These are phyloP conservation scores for Verbena officinalis DNA, from an alignment of 257 asterid genomes.

Conservation along the genomic window DNA sequence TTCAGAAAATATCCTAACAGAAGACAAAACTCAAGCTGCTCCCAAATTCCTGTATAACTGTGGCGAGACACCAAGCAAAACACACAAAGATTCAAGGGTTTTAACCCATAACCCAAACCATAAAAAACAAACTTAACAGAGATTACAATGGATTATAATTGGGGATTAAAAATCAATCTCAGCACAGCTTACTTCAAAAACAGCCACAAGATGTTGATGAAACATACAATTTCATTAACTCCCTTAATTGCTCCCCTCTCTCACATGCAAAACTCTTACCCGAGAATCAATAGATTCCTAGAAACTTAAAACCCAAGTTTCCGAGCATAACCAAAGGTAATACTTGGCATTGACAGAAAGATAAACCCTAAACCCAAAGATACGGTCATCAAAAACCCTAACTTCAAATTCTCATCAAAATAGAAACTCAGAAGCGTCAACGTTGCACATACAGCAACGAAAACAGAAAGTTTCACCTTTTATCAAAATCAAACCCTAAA, in stretches of 20 bases:
- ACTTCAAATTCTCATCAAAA: background rate
- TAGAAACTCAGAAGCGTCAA: background rate
- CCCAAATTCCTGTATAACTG: too few species aligned
- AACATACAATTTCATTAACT: too few species aligned
- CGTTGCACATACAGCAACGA: background rate
- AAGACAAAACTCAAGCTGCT: background rate
- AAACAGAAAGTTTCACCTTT: background rate
- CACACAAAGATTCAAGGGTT: slow-evolving; percentile 1
- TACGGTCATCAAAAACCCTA: slow-evolving; percentile 1
- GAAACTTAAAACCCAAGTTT: slow-evolving; percentile 14
- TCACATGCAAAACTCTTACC: too few species aligned
- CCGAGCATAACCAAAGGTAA: background rate
- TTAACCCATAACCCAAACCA: background rate
- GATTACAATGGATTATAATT: background rate
- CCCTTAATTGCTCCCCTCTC: background rate
- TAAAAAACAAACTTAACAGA: background rate
- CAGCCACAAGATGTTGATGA: too few species aligned
- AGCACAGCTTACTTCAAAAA: too few species aligned
- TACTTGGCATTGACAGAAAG: background rate
- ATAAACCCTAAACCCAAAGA: too few species aligned
- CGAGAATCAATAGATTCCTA: slow-evolving; percentile 7
- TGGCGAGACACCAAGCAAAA: slow-evolving; percentile 13
- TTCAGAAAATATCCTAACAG: background rate
- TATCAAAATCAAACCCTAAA: slow-evolving; percentile 4
- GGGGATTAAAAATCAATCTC: too few species aligned